Base-by-base conservation (phyloP, 192 early-diverging fungal genomes). In the Geranomyces michiganensis region DNA sequence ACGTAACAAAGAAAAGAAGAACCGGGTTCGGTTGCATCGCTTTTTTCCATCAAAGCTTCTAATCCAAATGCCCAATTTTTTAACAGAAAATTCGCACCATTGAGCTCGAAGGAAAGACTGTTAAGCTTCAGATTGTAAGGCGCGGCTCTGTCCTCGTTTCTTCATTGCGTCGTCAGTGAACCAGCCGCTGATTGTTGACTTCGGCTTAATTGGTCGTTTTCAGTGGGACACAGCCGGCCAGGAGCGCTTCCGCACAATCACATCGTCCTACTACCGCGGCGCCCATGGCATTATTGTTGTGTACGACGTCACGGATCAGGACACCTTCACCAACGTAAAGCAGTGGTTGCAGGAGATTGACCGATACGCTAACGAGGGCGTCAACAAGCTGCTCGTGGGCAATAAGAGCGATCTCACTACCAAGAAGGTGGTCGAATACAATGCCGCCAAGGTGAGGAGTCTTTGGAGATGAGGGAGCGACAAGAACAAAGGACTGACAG, bases 311-410 rank as follows among this genome's bases (percentile, higher is more conserved):
- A 97, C 95, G 8, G 95, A 98, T 77, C 87, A 88, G 76, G 94
- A 98, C 55, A 93, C 96, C 36, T 99, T 97, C 77, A 83, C 79
- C 74, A 96, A 98, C 78, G 95, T 99, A 48, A 95, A 96, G 84
- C 95, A 95, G 79, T 99, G 97, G 97, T 82, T 99, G 67, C 92
- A 95, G 78, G 97, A 99, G 77, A 99, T 98, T 80, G 96, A 98
- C 81, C 90, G 94, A 67, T 98, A 98, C 78, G 97, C 95, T 33
- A 89, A 88, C 58, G 97, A 98, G 81, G 95, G 95, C 43, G 96
- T 98, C 63, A 96, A 97, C 90, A 97, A 97, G 85, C 82, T 97
- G 65, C 78, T 99, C 48, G 97, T 99, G 53, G 97, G 97, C 62
- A 99, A 99, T 87, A 99, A 99, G 92, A 90, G 89, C 74, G 97